These are phyloP conservation scores for Aureobasidium namibiae DNA, from an alignment of 2,329 filamentous ascomycete species.

Conservation along the genomic window DNA sequence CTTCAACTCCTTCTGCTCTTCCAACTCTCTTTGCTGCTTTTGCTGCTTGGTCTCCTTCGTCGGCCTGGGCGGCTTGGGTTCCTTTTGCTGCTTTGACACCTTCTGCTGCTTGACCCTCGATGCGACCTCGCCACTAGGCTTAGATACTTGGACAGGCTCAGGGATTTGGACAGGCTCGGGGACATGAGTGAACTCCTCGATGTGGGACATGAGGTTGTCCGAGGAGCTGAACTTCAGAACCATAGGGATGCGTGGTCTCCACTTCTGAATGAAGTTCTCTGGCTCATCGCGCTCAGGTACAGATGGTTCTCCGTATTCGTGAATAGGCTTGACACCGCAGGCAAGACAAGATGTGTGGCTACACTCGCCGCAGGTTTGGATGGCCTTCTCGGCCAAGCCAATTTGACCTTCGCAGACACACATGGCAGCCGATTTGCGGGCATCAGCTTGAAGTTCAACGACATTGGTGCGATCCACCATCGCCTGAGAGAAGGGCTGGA, in stretches of 20 bases:
- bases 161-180: too few relatives aligned
- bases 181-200: background rate
- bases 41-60: too few relatives aligned
- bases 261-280: constrained; percentile 34
- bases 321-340: constrained; percentile 48
- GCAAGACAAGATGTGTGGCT: constrained; percentile 45
- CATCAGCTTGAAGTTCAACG: background rate
- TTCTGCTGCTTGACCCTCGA: background rate
- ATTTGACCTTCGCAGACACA: constrained; percentile 51
- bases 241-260: constrained; percentile 37
- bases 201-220: background rate
- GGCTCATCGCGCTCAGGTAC: constrained; percentile 29
- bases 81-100: too few relatives aligned
- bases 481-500: background rate
- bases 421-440: constrained; percentile 18
- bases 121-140: background rate
- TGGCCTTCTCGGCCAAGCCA: constrained; percentile 27
- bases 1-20: too few relatives aligned
- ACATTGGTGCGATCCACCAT: background rate
- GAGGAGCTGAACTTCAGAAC: constrained; percentile 13
- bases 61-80: too few relatives aligned
- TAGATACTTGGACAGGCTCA: background rate
- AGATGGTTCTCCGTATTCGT: constrained; percentile 30
- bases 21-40: too few relatives aligned
- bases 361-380: constrained; percentile 45